A percentile compares a stretch with the other conserved stretches of the same genome.
Evolutionary conservation across 164 flowering plant species (phyloP).

Genomic region (Aristolochia fimbriata): DNA sequence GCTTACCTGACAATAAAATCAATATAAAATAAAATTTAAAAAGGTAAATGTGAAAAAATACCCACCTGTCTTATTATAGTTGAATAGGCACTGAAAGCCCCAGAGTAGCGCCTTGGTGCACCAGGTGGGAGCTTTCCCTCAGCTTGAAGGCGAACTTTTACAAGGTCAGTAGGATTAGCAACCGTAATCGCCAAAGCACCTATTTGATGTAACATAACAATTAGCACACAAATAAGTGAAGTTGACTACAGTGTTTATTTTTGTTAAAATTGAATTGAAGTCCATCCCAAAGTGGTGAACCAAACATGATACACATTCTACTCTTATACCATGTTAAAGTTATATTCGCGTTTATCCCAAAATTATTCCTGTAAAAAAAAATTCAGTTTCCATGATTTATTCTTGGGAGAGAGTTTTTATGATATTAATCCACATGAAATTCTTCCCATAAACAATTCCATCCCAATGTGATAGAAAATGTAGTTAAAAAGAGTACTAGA

Average conservation of each 20-base stretch:
- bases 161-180: constrained; percentile 98
- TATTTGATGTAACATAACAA: constrained; percentile 19
- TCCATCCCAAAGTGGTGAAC: background rate
- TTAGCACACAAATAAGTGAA: constrained; percentile 1
- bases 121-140: constrained; percentile 89
- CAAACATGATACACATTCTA: no score
- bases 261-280: background rate
- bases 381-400: no score
- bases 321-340: no score
- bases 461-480: no score
- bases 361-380: no score
- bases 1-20: background rate
- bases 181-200: constrained; percentile 84
- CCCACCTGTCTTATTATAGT: constrained; percentile 71
- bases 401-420: no score
- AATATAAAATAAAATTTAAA: background rate
- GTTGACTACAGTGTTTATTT: background rate
- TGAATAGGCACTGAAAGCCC: constrained; percentile 77
- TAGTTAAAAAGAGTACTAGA: no score
- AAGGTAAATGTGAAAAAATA: background rate
- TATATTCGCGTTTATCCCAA: no score
- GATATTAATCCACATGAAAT: no score
- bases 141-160: constrained; percentile 91
- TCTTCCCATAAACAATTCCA: no score
- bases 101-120: constrained; percentile 72